Percentiles rank a stretch among this genome's conserved stretches.
Conservation (phyloP, 495 filamentous ascomycete species). For the Talaromyces nanjingensis region DNA sequence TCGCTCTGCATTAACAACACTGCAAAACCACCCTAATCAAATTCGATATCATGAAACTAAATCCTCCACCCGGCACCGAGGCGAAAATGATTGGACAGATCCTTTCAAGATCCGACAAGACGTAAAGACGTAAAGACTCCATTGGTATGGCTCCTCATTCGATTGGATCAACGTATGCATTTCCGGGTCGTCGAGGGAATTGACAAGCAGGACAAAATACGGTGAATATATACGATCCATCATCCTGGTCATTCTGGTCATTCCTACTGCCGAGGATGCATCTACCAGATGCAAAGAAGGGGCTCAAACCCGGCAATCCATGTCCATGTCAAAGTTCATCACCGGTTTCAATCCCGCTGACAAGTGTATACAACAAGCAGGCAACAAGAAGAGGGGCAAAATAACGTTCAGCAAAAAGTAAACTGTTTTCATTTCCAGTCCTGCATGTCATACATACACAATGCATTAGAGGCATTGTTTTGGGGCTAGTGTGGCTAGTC, state of each 20-base stretch:
- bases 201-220: neutral
- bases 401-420: neutral
- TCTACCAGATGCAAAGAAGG: neutral
- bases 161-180: neutral
- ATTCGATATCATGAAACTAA: neutral
- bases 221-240: neutral
- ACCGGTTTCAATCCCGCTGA: neutral
- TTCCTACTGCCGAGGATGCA: neutral
- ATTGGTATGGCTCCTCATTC: neutral
- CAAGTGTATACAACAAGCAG: neutral
- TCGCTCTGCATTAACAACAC: neutral
- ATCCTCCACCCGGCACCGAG: neutral
- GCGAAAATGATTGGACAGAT: neutral
- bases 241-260: neutral
- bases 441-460: constrained; percentile 13
- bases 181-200: neutral
- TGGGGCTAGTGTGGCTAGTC: constrained; percentile 7
- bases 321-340: neutral
- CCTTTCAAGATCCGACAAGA: neutral
- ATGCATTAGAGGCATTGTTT: neutral
- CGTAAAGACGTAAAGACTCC: neutral
- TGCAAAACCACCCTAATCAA: neutral
- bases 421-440: neutral
- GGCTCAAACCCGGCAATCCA: too few species aligned
- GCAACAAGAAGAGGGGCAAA: neutral